Conservation (phyloP, 2,329 filamentous ascomycete genomes). For the Epichloe typhina region DNA sequence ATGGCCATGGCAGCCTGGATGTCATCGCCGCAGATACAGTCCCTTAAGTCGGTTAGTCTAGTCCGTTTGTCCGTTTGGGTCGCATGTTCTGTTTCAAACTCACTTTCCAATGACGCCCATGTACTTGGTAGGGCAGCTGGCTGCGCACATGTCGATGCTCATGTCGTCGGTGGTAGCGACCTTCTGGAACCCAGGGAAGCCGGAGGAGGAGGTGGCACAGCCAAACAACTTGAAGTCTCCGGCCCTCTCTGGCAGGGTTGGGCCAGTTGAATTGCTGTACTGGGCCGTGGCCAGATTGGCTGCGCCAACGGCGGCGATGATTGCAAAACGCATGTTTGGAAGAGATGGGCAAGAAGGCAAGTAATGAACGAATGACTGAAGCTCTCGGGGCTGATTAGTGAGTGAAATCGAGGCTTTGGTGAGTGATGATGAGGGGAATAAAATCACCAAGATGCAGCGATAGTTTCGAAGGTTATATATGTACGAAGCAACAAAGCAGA, state of each 20-base stretch:
- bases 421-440: conserved; percentile 9
- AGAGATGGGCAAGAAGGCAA: conserved; percentile 12
- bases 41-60: conserved; percentile 7
- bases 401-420: conserved; percentile 19
- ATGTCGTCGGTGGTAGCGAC: conserved; percentile 7
- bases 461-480: conserved; percentile 18
- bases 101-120: conserved; percentile 15
- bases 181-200: conserved; percentile 14
- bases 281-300: conserved; percentile 17
- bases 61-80: neutral
- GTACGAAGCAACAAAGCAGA: conserved; percentile 5
- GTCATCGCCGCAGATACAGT: conserved; percentile 18
- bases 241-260: conserved; percentile 9
- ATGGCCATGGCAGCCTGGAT: conserved; percentile 7
- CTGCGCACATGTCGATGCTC: conserved; percentile 15
- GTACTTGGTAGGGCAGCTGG: conserved; percentile 11
- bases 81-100: conserved; percentile 2
- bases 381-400: conserved; percentile 16
- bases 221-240: conserved; percentile 14
- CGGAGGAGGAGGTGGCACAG: conserved; percentile 11
- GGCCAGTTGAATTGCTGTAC: conserved; percentile 5
- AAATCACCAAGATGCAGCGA: conserved; percentile 9
- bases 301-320: conserved; percentile 18
- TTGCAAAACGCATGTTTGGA: conserved; percentile 17
- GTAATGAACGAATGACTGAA: conserved; percentile 8